Evolutionary conservation across 495 filamentous ascomycete species (phyloP), one percentile per base, ranked within the genome.

Genomic region (Penicillium fimorum): DNA sequence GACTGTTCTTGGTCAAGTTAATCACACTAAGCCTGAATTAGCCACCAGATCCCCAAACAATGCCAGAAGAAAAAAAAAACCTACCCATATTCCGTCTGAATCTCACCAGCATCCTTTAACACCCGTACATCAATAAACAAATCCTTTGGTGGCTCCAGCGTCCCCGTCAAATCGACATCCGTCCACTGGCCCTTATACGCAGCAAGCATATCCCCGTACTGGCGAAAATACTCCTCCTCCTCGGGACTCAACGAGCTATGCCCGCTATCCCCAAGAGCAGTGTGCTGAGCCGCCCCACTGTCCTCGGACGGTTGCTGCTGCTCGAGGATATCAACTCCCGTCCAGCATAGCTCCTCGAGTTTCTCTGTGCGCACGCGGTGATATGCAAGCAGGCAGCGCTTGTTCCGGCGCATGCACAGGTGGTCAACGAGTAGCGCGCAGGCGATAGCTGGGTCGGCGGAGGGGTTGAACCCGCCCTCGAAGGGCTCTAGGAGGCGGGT

Each of bases 161-260:
- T 92, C 42, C 95, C 95, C 13, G 94, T 97, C 53, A 99, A 76
- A 72, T 99, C 95, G 50, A 99, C 87, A 72, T 99, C 95, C 22
- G 93, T 97, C 93, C 94, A 99, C 62, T 96, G 92, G 1, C 95
- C 95, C 71, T 99, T 99, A 74, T 96, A 97, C 15, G 92, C 90
- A 22, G 94, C 91, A 42, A 99, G 76, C 65, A 99, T 81, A 66
- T 99, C 95, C 50, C 86, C 84, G 67, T 95, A 97, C 67, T 90
- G 86, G 50, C 93, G 80, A 38, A 96, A 87, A 70, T 97, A 97
- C 67, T 97, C 95, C 70, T 96, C 94, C 70, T 99, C 95, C 69
- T 99, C 94, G 2, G 95, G 93, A 69, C 92, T 96, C 50, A 99
- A 74, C 59, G 88, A 96, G 72, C 87, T 96, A 53, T 82, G 80